These are phyloP conservation scores for Petasospora fabianii DNA, from an alignment of 1,139 yeast genomes.

Conservation along the genomic window DNA sequence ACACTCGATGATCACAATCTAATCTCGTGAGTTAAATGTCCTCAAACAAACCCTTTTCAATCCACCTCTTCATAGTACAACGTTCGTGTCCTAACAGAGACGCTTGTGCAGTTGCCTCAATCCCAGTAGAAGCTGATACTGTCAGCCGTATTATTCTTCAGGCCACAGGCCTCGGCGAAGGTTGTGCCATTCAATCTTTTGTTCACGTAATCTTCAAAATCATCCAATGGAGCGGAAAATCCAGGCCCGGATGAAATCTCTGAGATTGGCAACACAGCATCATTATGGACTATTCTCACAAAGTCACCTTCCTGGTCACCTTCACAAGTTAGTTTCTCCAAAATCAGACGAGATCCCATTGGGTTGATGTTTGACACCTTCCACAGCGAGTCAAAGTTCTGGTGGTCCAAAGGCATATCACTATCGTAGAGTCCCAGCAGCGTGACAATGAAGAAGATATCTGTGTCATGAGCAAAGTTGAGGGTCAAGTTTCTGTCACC, in stretches of 20 bases:
- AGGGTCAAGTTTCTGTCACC: slow-evolving; percentile 12
- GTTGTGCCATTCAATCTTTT: slow-evolving; percentile 12
- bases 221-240: slow-evolving; percentile 38
- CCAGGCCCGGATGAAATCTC: slow-evolving; percentile 51
- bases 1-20: too few species aligned
- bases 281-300: slow-evolving; percentile 50
- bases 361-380: slow-evolving; percentile 48
- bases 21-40: too few species aligned
- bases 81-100: too few species aligned
- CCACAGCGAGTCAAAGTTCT: slow-evolving; percentile 42
- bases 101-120: too few species aligned
- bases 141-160: slow-evolving; percentile 13
- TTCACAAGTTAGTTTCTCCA: slow-evolving; percentile 44
- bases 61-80: neutral
- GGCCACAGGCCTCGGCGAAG: slow-evolving; percentile 18
- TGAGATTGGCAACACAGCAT: slow-evolving; percentile 52
- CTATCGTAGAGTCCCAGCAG: slow-evolving; percentile 42
- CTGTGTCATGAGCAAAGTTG: slow-evolving; percentile 23
- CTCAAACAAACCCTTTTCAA: neutral
- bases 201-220: slow-evolving; percentile 17
- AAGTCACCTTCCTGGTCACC: slow-evolving; percentile 11
- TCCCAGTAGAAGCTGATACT: slow-evolving; percentile 19
- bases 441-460: slow-evolving; percentile 30
- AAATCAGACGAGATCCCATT: slow-evolving; percentile 50
- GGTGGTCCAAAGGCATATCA: slow-evolving; percentile 31